A percentile compares a stretch with the other conserved stretches of the same genome.
Evolutionary conservation across 225 moss, liverwort and hornwort genomes (phyloP).

Genomic region (Anthoceros angustus): DNA sequence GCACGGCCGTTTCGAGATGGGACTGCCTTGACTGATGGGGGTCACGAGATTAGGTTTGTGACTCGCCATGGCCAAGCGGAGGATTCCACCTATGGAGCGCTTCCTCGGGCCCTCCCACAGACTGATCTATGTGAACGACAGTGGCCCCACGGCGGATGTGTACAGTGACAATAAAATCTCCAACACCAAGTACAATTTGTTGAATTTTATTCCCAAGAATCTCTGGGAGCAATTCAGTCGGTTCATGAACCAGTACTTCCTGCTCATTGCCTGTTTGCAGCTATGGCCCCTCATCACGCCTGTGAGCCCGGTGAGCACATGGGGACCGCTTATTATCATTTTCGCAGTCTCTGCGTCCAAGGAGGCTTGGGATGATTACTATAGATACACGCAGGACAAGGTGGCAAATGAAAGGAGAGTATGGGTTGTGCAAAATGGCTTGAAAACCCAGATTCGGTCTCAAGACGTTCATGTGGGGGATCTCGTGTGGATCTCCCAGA

Average conservation of each 20-base stretch:
- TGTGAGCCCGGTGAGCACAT: conserved; percentile 93
- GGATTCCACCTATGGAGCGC: background rate
- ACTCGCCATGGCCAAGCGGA: background rate
- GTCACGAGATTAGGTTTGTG: no score
- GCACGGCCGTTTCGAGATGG: no score
- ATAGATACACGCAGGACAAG: conserved; percentile 70
- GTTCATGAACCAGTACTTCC: conserved; percentile 97
- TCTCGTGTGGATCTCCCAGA: conserved; percentile 65
- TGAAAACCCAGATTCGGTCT: conserved; percentile 73
- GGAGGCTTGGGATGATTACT: conserved; percentile 95
- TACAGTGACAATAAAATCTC: conserved; percentile 72
- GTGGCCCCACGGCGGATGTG: conserved; percentile 21
- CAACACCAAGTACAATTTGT: conserved; percentile 72
- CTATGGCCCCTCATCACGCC: conserved; percentile 97
- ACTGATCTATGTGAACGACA: conserved; percentile 62
- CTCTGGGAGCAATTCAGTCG: conserved; percentile 99
- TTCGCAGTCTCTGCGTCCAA: conserved; percentile 95
- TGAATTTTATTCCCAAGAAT: conserved; percentile 93
- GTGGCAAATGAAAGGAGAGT: conserved; percentile 73
- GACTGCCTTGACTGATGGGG: no score
- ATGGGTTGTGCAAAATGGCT: conserved; percentile 44
- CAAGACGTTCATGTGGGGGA: conserved; percentile 78
- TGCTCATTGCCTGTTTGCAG: conserved; percentile 83
- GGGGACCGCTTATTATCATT: conserved; percentile 84
- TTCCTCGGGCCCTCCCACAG: conserved; percentile 13